Evolutionary conservation across 2,329 filamentous ascomycete genomes (phyloP).

Genomic region (Colletotrichum salicis): DNA sequence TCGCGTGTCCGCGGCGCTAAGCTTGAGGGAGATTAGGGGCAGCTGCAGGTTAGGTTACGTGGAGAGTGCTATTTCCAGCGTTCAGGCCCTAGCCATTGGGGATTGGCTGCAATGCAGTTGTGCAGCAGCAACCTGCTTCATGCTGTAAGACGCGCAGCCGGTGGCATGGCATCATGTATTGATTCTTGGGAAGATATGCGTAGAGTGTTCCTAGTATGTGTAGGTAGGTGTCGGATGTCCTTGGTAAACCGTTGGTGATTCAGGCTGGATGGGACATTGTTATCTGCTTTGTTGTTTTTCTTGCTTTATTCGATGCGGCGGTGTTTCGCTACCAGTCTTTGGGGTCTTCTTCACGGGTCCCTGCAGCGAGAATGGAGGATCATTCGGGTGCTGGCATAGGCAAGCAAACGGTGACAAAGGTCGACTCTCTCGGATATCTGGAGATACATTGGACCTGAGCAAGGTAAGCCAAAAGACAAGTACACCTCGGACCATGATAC

Average conservation of each 20-base stretch:
- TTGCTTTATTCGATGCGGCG: background rate
- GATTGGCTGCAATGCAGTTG: background rate
- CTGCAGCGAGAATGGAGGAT: background rate
- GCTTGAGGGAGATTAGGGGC: slow-evolving; percentile 7
- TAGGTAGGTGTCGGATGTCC: background rate
- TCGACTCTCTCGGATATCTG: background rate
- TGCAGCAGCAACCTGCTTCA: background rate
- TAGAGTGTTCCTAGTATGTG: background rate
- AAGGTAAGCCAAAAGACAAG: background rate
- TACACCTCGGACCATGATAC: background rate
- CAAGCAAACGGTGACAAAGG: background rate
- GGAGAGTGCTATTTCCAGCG: slow-evolving; percentile 16
- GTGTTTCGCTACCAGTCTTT: background rate
- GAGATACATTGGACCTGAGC: background rate
- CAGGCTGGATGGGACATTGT: slow-evolving; percentile 13
- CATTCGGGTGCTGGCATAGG: background rate
- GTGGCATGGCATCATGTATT: slow-evolving; percentile 16
- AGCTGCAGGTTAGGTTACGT: slow-evolving; percentile 22
- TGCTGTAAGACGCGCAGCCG: background rate
- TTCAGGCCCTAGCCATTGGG: background rate
- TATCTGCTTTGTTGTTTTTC: background rate
- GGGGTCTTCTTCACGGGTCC: slow-evolving; percentile 5
- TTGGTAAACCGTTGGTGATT: slow-evolving; percentile 31
- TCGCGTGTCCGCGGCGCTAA: background rate
- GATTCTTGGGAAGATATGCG: slow-evolving; percentile 7